Conservation (phyloP, 441 rosid species). For the Eruca vesicaria region DNA sequence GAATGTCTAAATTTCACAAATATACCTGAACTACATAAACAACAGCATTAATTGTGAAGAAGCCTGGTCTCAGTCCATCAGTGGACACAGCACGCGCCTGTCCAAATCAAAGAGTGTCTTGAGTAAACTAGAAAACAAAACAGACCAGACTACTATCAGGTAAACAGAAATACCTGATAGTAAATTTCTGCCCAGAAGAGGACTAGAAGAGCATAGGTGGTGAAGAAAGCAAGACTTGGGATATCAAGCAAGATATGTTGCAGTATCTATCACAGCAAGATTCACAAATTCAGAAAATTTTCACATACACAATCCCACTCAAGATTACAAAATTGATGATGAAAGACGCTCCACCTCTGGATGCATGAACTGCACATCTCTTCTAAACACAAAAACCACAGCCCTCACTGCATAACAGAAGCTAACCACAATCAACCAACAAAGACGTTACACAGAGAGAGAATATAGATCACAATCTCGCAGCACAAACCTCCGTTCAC, state of each 20-base stretch:
- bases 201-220: constrained; percentile 82
- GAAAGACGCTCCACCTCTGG: constrained; percentile 47
- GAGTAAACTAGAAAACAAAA: not conserved
- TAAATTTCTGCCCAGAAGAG: constrained; percentile 98
- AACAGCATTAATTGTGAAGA: constrained; percentile 74
- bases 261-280: constrained; percentile 48
- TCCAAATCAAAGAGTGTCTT: constrained; percentile 8
- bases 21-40: constrained; percentile 76
- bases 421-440: constrained; percentile 9
- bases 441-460: not conserved
- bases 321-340: not conserved
- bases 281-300: not conserved
- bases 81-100: constrained; percentile 91
- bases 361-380: constrained; percentile 55
- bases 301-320: not conserved
- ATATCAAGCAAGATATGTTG: constrained; percentile 81
- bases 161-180: constrained; percentile 73
- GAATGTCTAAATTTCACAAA: not conserved
- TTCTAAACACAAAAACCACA: constrained; percentile 64
- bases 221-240: constrained; percentile 93
- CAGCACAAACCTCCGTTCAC: constrained; percentile 72
- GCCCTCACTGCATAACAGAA: constrained; percentile 52
- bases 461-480: not conserved
- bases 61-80: constrained; percentile 81
- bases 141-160: not conserved